A percentile compares a stretch with the other conserved stretches of the same genome.
phyloP scores from a whole-genome alignment of 257 asterid genomes.

The Anisodus tanguticus region DNA sequence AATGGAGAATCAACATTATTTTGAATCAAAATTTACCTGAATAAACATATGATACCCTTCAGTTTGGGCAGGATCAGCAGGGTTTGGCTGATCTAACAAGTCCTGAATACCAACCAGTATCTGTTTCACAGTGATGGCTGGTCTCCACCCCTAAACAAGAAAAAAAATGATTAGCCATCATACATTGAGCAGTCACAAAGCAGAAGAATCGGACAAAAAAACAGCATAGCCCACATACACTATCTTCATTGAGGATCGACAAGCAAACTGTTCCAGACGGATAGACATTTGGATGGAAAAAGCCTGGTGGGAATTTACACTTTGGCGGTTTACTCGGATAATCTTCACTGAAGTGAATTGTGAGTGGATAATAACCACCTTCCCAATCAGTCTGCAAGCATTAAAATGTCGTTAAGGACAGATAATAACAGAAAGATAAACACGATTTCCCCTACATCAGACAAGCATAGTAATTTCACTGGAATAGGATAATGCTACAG shows the following conservation, averaged over 20 bases:
- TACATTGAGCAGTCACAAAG: background rate
- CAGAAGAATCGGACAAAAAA: background rate
- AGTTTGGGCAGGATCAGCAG: conserved; percentile 48
- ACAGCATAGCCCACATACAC: conserved; percentile 42
- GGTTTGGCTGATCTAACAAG: conserved; percentile 44
- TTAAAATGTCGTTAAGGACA: conserved; percentile 1
- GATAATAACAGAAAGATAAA: background rate
- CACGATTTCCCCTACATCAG: background rate
- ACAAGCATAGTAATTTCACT: background rate
- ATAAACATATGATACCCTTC: conserved; percentile 49
- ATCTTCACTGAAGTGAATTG: conserved; percentile 56
- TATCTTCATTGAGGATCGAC: conserved; percentile 58
- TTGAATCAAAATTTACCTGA: conserved; percentile 35
- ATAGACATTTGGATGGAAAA: conserved; percentile 61
- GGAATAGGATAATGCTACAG: background rate
- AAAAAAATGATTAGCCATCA: background rate
- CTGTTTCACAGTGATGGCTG: conserved; percentile 49
- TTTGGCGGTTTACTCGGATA: conserved; percentile 63
- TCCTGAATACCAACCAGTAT: conserved; percentile 47
- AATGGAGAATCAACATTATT: background rate
- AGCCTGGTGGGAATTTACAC: conserved; percentile 52
- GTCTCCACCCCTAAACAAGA: conserved; percentile 42
- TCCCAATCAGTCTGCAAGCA: conserved; percentile 59
- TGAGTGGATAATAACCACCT: conserved; percentile 53
- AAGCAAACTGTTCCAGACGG: conserved; percentile 64